Base-by-base conservation (phyloP, 352 stramenopile species). In the Globisporangium irregulare region DNA sequence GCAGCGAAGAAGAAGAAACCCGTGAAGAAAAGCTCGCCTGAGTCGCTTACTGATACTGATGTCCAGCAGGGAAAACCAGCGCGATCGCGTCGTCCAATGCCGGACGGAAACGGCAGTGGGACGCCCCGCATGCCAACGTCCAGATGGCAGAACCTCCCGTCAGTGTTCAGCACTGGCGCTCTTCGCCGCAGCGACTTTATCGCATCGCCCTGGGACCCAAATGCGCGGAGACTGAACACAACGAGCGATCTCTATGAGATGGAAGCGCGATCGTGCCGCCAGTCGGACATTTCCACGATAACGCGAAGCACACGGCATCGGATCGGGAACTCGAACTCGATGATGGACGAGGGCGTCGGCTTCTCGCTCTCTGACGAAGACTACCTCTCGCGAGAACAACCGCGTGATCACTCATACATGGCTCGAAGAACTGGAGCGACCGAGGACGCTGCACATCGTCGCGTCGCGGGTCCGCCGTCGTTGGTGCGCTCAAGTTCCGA, bases 291-390 rank as follows among this genome's bases (percentile, higher is more conserved):
- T 1, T 59, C 66, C 9, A 29, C 61, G 15, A 46, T 78, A n/a
- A 61, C 78, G 20, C 69, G 80, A 2, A 87, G 71, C 62, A 81
- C 74, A 34, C 68, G 78, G 0, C 69, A 82, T 54, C 76, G 72
- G 22, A 64, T 55, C 18, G 67, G 63, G 12, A 73, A 70, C 7
- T 62, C 66, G 14, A 73, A 55, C 41, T 64, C 72, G 27, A 68
- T 80, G 59, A 69, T 76, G 38, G 76, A 82, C 38, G 75, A 79
- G 34, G 62, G 68, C 51, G 75, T 79, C 18, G 75, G 75, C 15
- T 79, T 82, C 24, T 82, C 75, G 14, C 75, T 92, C 14, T 92
- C 84, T 7, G 84, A 92, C 25, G 82, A 89, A 71, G 82, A 93
- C 54, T 93, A 87, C 43, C 76, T 93, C 55, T 80, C 80, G 10